Base-by-base conservation (phyloP, 495 filamentous ascomycete species). In the Lepidopterella palustris region DNA sequence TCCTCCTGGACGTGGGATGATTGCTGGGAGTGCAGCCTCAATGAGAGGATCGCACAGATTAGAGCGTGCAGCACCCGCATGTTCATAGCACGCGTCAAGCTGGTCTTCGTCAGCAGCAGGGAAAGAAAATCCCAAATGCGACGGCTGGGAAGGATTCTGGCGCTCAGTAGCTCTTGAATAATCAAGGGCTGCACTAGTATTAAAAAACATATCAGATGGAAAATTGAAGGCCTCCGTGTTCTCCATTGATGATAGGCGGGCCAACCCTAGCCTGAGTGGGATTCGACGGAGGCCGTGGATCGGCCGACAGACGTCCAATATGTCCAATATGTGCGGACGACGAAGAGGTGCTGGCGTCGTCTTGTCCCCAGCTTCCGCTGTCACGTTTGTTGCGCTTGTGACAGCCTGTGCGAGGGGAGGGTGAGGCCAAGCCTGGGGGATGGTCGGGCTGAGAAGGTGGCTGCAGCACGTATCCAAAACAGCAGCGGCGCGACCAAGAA, bases 21-120 rank as follows among this genome's bases (percentile, higher is more conserved):
- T 3, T 51, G 60, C 39, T 51, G 55, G 15, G 60, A 26, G 20
- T 8, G 39, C n/a, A 40, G 47, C 27, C 13, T 62, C 63, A 29
- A 62, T 26, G 59, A 56, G 55, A 55, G 54, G 47, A 48, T 54
- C 25, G 51, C 32, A 24, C 21, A 20, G 29, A 51, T 8, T 61
- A 13, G 40, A 47, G 28, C 25, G 39, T 26, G 59, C 50, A 29
- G 13, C 53, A 47, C 56, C 55, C 60, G 39, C 55, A 48, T n/a
- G 42, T 27, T 63, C 56, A 60, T 59, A 31, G 31, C 63, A 1
- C 8, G 45, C 23, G 5, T 23, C 59, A 48, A 32, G 10, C 6
- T 27, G 31, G 35, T 50, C 57, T 24, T 48, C 50, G 26, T 58
- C 32, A 0, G 59, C 47, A 10, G 48, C 26, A 25, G 54, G n/a